Percentiles rank a stretch among this genome's conserved stretches.
Conservation (phyloP, 2,329 filamentous ascomycete species). For the Phaeosphaeriaceae sp. region DNA sequence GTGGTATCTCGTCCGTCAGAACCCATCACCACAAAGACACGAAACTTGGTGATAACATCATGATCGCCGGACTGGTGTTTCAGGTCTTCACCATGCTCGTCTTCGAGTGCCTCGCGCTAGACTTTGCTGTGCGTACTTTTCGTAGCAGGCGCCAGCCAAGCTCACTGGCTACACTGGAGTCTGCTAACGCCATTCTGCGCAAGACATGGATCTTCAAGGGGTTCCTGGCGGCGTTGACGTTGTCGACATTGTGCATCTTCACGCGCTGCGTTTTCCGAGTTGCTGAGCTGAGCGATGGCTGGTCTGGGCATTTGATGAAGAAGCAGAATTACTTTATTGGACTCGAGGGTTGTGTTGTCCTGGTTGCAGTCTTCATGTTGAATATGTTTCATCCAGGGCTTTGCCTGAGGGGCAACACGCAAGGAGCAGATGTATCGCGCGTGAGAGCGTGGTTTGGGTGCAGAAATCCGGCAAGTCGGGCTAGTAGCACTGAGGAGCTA, state of each 20-base stretch:
- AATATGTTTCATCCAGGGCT: slow-evolving; percentile 47
- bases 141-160: slow-evolving; percentile 8
- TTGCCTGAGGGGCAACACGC: slow-evolving; percentile 45
- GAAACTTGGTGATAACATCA: slow-evolving; percentile 52
- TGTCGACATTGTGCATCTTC: slow-evolving; percentile 70
- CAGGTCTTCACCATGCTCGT: slow-evolving; percentile 54
- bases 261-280: slow-evolving; percentile 71
- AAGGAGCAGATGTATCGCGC: slow-evolving; percentile 6
- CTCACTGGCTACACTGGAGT: slow-evolving; percentile 24
- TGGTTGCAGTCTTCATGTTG: slow-evolving; percentile 40
- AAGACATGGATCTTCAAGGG: slow-evolving; percentile 56
- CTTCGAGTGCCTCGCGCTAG: slow-evolving; percentile 51
- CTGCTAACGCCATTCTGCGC: slow-evolving; percentile 31
- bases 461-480: slow-evolving; percentile 9
- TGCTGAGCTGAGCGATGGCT: slow-evolving; percentile 70
- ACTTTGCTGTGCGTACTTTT: slow-evolving; percentile 47
- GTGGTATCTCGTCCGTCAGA: slow-evolving; percentile 50
- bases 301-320: slow-evolving; percentile 64
- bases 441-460: slow-evolving; percentile 26
- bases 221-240: slow-evolving; percentile 62
- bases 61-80: slow-evolving; percentile 54
- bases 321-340: slow-evolving; percentile 50
- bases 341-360: slow-evolving; percentile 45
- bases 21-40: slow-evolving; percentile 40
- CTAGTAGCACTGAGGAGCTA: slow-evolving; percentile 14